Base-by-base conservation (phyloP, 306 rosid species). In the Calophaca sinica region DNA sequence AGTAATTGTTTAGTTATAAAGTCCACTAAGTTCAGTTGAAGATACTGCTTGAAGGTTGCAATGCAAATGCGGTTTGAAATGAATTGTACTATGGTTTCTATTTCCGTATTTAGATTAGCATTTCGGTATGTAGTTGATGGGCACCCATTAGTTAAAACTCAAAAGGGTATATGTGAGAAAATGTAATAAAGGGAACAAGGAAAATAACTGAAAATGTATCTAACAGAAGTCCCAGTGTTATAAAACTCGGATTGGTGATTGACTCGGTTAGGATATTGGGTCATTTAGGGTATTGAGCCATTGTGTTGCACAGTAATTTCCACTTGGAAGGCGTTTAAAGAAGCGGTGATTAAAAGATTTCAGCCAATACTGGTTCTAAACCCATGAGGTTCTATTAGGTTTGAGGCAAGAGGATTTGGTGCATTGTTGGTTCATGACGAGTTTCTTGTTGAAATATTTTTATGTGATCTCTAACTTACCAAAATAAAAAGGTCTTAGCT, bases 21-120 rank as follows among this genome's bases (percentile, higher is more conserved):
- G 65, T 41, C 65, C 39, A 44, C 31, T 2, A 57, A 67, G 60
- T 54, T 62, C 54, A 46, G 70, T 52, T 77, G 75, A 41, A 53
- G 33, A 48, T 68, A 13, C 53, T 71, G 52, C 60, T 48, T n/a
- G 42, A 29, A 66, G 12, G 71, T 66, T 72, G 49, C 73, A 44
- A 7, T 42, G 70, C 49, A 55, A 65, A 51, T 76, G 11, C 69
- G 12, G 36, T 33, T 78, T 60, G 69, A 41, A 28, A 41, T 32
- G 44, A 77, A 13, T 59, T 58, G 68, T 28, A 46, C 68, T 44
- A 7, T 59, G 52, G 9, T 6, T 69, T 69, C 41, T 69, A 78
- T 69, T 57, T 77, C 45, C 48, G 42, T 68, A 14, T 69, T 55
- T 13, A 35, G 20, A 59, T 69, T 60, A 48, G 35, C 63, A 26